Conservation (phyloP, 768 basidiomycete genomes). For the Pleurotus eryngii region DNA sequence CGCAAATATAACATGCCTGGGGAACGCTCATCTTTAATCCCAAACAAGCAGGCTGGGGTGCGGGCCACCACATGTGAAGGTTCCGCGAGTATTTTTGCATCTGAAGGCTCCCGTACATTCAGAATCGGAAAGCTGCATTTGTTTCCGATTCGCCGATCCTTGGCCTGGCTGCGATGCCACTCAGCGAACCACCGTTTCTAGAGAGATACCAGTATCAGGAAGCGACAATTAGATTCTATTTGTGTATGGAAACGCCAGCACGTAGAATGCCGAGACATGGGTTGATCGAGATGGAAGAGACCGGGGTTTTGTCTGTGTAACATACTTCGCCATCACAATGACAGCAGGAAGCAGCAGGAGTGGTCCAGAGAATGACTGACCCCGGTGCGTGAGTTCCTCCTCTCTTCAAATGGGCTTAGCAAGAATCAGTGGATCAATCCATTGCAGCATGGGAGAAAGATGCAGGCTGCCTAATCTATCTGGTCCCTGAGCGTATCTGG, state of each 20-base stretch:
- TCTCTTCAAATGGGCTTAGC: not conserved
- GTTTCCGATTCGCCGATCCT: conserved; percentile 7
- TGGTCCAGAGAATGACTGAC: not conserved
- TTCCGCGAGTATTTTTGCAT: conserved; percentile 7
- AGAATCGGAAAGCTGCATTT: not conserved
- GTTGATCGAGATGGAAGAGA: conserved; percentile 9
- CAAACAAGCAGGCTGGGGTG: conserved; percentile 8
- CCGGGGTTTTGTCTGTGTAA: conserved; percentile 2
- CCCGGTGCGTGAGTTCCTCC: not conserved
- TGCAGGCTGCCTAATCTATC: not conserved
- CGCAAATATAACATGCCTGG: conserved; percentile 7
- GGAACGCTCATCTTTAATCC: not conserved
- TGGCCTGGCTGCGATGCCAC: not conserved
- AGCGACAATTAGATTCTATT: conserved; percentile 6
- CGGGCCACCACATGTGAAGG: conserved; percentile 5
- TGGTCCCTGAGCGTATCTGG: conserved; percentile 6
- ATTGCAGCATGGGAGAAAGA: conserved; percentile 6
- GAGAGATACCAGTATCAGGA: conserved; percentile 2
- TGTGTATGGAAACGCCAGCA: conserved; percentile 6
- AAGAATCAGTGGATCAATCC: conserved; percentile 6
- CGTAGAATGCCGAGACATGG: conserved; percentile 9
- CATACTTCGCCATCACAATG: conserved; percentile 4
- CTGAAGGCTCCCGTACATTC: not conserved
- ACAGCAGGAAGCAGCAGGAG: not conserved
- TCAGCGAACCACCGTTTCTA: not conserved